These are phyloP conservation scores for Mikania micrantha DNA, from an alignment of 129 eudicot genomes.

Conservation along the genomic window DNA sequence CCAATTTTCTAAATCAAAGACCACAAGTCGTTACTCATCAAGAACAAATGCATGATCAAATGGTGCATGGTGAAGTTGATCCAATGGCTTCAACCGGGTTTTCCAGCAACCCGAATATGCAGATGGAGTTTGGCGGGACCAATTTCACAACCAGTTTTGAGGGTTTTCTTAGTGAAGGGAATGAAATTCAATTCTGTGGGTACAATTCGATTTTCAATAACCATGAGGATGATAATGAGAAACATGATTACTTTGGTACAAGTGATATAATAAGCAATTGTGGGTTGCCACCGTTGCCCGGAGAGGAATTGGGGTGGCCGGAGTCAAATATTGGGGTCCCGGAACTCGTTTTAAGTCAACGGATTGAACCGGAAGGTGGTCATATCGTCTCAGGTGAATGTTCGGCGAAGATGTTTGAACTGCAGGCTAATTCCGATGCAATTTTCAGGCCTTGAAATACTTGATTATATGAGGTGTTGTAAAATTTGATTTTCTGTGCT, in stretches of 20 bases:
- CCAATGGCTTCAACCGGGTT: constrained; percentile 14
- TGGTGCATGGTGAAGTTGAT: constrained; percentile 19
- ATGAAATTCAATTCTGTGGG: constrained; percentile 33
- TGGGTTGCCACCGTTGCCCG: constrained; percentile 60
- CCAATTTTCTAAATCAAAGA: constrained; percentile 55
- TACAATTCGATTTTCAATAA: constrained; percentile 25
- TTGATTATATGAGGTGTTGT: constrained; percentile 9
- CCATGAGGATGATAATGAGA: constrained; percentile 8
- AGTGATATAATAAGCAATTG: constrained; percentile 16
- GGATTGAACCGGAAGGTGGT: constrained; percentile 27
- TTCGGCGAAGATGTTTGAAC: constrained; percentile 29
- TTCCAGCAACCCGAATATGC: constrained; percentile 17
- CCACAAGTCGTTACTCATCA: constrained; percentile 13
- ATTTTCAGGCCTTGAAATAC: constrained; percentile 38
- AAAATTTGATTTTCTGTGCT: background rate
- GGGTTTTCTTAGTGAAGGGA: constrained; percentile 20
- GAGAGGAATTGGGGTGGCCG: constrained; percentile 49
- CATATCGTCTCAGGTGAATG: constrained; percentile 31
- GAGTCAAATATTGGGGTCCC: constrained; percentile 19
- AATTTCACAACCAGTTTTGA: constrained; percentile 24
- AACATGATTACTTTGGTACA: constrained; percentile 20
- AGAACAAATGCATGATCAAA: constrained; percentile 5
- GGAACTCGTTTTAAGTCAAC: constrained; percentile 7
- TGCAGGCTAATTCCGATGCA: constrained; percentile 33
- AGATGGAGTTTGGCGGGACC: constrained; percentile 21